Conservation (phyloP, 1,284 basidiomycete genomes). For the Trichosporon asahii region DNA sequence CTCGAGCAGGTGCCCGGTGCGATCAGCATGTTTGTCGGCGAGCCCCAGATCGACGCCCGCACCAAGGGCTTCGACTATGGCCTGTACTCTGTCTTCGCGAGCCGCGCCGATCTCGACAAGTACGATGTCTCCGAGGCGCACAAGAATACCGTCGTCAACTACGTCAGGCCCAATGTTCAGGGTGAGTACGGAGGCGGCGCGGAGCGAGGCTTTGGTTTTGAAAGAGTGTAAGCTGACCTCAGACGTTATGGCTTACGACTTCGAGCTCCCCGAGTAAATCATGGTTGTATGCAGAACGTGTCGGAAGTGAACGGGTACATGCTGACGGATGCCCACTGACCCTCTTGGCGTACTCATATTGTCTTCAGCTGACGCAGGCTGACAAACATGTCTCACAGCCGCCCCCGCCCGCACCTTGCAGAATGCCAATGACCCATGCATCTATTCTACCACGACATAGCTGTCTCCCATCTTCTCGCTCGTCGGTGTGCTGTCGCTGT, state of each 20-base stretch:
- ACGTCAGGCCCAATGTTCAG: slow-evolving; percentile 43
- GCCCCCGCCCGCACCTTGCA: too few relatives aligned
- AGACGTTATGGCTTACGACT: slow-evolving; percentile 52
- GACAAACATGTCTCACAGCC: too few relatives aligned
- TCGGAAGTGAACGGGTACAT: neutral
- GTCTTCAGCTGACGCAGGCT: too few relatives aligned
- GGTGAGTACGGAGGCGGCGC: slow-evolving; percentile 33
- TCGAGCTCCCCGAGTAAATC: slow-evolving; percentile 42
- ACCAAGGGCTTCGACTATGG: slow-evolving; percentile 50
- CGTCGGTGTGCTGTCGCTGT: neutral
- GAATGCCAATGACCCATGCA: neutral
- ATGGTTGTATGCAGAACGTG: neutral
- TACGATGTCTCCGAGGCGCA: slow-evolving; percentile 50
- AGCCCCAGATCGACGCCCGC: slow-evolving; percentile 44
- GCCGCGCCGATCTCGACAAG: slow-evolving; percentile 39
- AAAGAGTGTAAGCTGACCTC: neutral
- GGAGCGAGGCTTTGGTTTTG: neutral
- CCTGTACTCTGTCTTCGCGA: slow-evolving; percentile 48
- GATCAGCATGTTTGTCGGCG: slow-evolving; percentile 37
- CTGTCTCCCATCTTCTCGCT: slow-evolving; percentile 8
- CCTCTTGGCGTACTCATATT: too few relatives aligned
- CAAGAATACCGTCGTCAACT: slow-evolving; percentile 40
- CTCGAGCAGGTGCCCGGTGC: slow-evolving; percentile 45
- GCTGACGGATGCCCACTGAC: neutral
- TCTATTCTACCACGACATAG: slow-evolving; percentile 2